These are phyloP conservation scores for Xylariaceae sp. DNA, from an alignment of 2,329 filamentous ascomycete species.

Conservation along the genomic window DNA sequence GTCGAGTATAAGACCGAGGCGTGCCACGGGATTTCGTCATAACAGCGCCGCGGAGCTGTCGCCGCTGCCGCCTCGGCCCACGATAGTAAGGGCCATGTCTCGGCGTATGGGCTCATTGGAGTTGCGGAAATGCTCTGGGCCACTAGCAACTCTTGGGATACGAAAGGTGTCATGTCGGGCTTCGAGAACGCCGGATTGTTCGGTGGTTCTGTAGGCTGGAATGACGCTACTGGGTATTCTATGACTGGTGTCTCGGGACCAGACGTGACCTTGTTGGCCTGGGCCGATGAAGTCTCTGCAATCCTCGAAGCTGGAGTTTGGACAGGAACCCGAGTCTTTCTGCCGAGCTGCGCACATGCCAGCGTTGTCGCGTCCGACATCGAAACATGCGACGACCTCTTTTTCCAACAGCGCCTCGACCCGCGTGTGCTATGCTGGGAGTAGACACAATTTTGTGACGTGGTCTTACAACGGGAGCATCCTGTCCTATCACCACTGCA, in stretches of 20 bases:
- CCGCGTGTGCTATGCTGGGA: slow-evolving; percentile 2
- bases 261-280: too few relatives aligned
- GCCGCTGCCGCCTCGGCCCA: slow-evolving; percentile 3
- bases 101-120: not conserved
- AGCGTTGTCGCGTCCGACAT: too few relatives aligned
- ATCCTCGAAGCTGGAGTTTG: too few relatives aligned
- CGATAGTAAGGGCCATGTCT: slow-evolving; percentile 2
- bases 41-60: not conserved
- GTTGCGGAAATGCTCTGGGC: slow-evolving; percentile 1
- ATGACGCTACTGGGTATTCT: not conserved
- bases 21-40: not conserved
- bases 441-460: slow-evolving; percentile 9
- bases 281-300: too few relatives aligned
- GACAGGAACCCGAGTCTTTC: too few relatives aligned
- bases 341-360: too few relatives aligned
- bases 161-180: slow-evolving; percentile 1
- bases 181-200: not conserved
- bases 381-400: too few relatives aligned
- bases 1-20: not conserved
- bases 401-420: too few relatives aligned
- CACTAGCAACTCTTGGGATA: slow-evolving; percentile 3
- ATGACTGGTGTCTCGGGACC: not conserved
- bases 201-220: not conserved
- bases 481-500: slow-evolving; percentile 10
- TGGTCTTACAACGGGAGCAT: slow-evolving; percentile 7